phyloP scores from a whole-genome alignment of 352 stramenopile species.

The Phytophthora lateralis region DNA sequence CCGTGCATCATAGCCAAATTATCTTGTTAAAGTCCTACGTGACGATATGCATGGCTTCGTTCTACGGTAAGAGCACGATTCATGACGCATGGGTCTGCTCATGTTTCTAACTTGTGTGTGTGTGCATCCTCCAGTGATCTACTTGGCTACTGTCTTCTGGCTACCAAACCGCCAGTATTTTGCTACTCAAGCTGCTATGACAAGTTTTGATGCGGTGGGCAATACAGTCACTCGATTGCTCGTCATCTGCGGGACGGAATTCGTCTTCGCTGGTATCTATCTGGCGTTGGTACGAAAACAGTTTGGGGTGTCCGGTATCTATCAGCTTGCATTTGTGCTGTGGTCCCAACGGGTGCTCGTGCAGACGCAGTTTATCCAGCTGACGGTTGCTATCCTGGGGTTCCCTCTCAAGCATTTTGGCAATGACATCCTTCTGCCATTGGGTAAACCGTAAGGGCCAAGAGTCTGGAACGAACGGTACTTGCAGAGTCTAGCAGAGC shows the following conservation, averaged over 20 bases:
- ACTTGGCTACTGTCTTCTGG: conserved; percentile 18
- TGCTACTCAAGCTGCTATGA: conserved; percentile 14
- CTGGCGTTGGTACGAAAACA: conserved; percentile 6
- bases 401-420: conserved; percentile 24
- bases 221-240: conserved; percentile 5
- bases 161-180: conserved; percentile 23
- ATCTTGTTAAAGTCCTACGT: conserved; percentile 31
- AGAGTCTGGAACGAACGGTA: no score
- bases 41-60: conserved; percentile 17
- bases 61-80: conserved; percentile 21
- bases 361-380: conserved; percentile 18
- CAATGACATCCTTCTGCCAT: conserved; percentile 12
- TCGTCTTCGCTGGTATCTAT: conserved; percentile 16
- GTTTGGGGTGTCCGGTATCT: conserved; percentile 7
- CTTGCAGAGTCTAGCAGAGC: no score
- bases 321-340: conserved; percentile 26
- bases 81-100: not conserved
- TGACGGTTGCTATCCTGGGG: conserved; percentile 16
- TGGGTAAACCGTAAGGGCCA: not conserved
- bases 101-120: not conserved
- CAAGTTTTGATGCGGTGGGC: conserved; percentile 8
- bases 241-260: conserved; percentile 18
- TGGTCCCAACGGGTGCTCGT: conserved; percentile 18
- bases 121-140: conserved; percentile 4
- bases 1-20: conserved; percentile 31